These are phyloP conservation scores for Cyclostephanos invisitatus DNA, from an alignment of 108 stramenopile genomes.

Conservation along the genomic window DNA sequence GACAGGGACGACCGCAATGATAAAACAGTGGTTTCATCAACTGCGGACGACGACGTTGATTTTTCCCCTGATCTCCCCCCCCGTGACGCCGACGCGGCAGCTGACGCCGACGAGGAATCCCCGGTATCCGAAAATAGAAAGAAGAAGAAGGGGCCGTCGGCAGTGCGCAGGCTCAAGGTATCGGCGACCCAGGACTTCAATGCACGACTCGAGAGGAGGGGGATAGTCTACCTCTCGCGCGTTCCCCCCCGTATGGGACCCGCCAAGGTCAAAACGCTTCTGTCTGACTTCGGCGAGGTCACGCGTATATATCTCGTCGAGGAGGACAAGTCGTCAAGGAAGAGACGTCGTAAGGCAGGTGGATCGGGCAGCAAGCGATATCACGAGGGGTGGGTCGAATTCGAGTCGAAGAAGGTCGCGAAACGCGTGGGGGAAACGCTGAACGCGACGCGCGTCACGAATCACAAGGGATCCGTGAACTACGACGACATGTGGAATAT, in stretches of 20 bases:
- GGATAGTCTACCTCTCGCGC: constrained; percentile 93
- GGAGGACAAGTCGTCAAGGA: constrained; percentile 85
- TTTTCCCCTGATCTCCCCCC: background rate
- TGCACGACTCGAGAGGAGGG: constrained; percentile 69
- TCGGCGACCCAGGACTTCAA: constrained; percentile 79
- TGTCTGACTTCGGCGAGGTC: constrained; percentile 87
- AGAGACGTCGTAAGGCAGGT: constrained; percentile 72
- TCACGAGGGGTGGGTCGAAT: constrained; percentile 96
- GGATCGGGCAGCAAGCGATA: constrained; percentile 86
- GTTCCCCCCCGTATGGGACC: constrained; percentile 96
- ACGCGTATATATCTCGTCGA: constrained; percentile 93
- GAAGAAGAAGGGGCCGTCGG: background rate
- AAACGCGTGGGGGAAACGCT: constrained; percentile 79
- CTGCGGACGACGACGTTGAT: background rate
- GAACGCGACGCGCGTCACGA: constrained; percentile 84
- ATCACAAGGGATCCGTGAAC: constrained; percentile 79
- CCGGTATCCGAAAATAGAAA: background rate
- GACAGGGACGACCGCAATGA: background rate
- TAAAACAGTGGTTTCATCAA: background rate
- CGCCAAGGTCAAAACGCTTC: constrained; percentile 88
- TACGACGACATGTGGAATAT: constrained; percentile 95
- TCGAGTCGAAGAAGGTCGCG: constrained; percentile 88
- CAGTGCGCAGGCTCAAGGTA: constrained; percentile 59
- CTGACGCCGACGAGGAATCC: background rate
- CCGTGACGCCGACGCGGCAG: background rate